phyloP scores from a whole-genome alignment of 129 eudicot genomes.

The Centaurea solstitialis region DNA sequence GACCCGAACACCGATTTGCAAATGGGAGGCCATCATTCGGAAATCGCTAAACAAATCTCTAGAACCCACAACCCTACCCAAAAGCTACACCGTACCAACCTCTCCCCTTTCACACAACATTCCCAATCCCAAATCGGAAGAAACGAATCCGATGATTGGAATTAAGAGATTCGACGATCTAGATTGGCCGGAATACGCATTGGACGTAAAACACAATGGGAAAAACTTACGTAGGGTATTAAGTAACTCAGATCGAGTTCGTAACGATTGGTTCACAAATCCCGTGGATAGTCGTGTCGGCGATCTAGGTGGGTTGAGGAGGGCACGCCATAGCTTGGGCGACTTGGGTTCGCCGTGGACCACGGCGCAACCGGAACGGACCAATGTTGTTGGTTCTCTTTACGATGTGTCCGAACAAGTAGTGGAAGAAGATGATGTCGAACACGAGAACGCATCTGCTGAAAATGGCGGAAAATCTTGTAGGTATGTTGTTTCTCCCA shows the following conservation, averaged over 20 bases:
- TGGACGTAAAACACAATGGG: conserved; percentile 53
- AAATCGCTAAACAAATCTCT: conserved; percentile 64
- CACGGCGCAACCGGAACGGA: conserved; percentile 38
- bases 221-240: conserved; percentile 61
- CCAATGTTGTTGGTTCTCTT: conserved; percentile 39
- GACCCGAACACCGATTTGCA: conserved; percentile 64
- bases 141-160: background rate
- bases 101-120: conserved; percentile 63
- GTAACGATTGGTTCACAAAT: conserved; percentile 49
- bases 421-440: conserved; percentile 68
- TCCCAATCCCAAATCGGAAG: conserved; percentile 20
- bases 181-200: conserved; percentile 71
- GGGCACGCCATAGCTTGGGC: conserved; percentile 72
- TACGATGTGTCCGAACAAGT: conserved; percentile 51
- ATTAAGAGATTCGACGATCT: conserved; percentile 33
- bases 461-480: background rate
- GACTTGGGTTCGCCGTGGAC: conserved; percentile 54
- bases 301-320: conserved; percentile 42
- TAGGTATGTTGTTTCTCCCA: background rate
- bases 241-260: conserved; percentile 56
- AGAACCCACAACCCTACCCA: conserved; percentile 47
- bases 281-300: conserved; percentile 3
- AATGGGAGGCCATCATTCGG: conserved; percentile 90
- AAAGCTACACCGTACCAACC: conserved; percentile 90
- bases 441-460: background rate